These are phyloP conservation scores for Diversispora eburnea DNA, from an alignment of 192 early-diverging fungal genomes.

Conservation along the genomic window DNA sequence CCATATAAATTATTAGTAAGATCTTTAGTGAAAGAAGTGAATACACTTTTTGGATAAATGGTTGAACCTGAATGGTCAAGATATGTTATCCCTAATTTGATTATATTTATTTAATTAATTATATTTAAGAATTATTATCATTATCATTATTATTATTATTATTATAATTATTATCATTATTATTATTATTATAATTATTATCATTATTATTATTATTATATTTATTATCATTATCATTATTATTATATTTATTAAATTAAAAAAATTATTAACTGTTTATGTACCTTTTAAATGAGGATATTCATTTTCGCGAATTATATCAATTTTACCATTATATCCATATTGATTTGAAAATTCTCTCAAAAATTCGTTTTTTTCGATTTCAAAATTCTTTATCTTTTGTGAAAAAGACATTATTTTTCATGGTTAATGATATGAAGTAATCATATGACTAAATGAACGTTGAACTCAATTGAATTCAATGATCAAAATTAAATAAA, in stretches of 20 bases:
- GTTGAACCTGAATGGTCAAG: slow-evolving; percentile 70
- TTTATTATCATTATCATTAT: background rate
- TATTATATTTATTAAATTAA: background rate
- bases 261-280: background rate
- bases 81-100: slow-evolving; percentile 39
- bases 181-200: no score
- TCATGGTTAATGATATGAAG: no score
- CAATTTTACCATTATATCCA: slow-evolving; percentile 24
- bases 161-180: no score
- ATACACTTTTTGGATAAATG: slow-evolving; percentile 44
- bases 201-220: no score
- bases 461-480: no score
- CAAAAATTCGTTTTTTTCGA: slow-evolving; percentile 9
- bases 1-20: slow-evolving; percentile 53
- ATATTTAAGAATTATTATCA: no score
- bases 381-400: background rate
- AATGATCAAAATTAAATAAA: no score
- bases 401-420: no score
- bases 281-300: slow-evolving; percentile 28
- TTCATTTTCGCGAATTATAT: slow-evolving; percentile 22
- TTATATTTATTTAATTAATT: background rate
- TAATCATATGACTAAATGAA: no score
- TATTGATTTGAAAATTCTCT: slow-evolving; percentile 23
- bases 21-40: slow-evolving; percentile 42
- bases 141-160: no score